Conservation (phyloP, 2,329 filamentous ascomycete genomes). For the Ascosphaera aggregata region DNA sequence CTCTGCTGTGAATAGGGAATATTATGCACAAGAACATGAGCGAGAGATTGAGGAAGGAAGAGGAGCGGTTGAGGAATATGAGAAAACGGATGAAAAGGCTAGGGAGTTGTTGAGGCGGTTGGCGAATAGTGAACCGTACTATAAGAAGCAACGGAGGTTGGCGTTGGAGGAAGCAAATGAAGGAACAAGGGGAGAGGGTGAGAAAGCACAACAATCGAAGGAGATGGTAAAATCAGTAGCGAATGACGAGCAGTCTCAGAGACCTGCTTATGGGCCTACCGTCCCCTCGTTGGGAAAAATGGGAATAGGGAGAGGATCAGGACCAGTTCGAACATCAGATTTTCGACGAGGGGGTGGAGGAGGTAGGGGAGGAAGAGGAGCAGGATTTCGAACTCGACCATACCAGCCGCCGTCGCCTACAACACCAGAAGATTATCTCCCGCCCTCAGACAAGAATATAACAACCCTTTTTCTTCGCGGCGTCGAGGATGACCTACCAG, state of each 20-base stretch:
- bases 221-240: no score
- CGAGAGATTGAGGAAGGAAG: slow-evolving; percentile 82
- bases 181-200: slow-evolving; percentile 12
- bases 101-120: slow-evolving; percentile 64
- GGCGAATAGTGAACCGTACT: slow-evolving; percentile 86
- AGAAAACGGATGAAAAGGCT: slow-evolving; percentile 93
- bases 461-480: slow-evolving; percentile 90
- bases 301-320: slow-evolving; percentile 24
- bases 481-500: slow-evolving; percentile 85
- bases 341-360: slow-evolving; percentile 20
- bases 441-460: slow-evolving; percentile 63
- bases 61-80: slow-evolving; percentile 68
- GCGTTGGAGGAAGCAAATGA: slow-evolving; percentile 28
- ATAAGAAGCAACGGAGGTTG: slow-evolving; percentile 61
- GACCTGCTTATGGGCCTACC: slow-evolving; percentile 8
- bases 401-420: slow-evolving; percentile 46
- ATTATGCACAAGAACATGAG: slow-evolving; percentile 94
- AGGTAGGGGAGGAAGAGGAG: slow-evolving; percentile 21
- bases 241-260: no score
- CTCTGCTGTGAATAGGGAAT: slow-evolving; percentile 86
- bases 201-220: slow-evolving; percentile 26
- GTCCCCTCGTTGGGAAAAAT: slow-evolving; percentile 5
- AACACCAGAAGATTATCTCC: slow-evolving; percentile 61
- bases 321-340: slow-evolving; percentile 53
- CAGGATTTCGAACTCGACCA: no score